Conservation (phyloP, 2,329 filamentous ascomycete genomes). For the Ceratocystis alfenasii region DNA sequence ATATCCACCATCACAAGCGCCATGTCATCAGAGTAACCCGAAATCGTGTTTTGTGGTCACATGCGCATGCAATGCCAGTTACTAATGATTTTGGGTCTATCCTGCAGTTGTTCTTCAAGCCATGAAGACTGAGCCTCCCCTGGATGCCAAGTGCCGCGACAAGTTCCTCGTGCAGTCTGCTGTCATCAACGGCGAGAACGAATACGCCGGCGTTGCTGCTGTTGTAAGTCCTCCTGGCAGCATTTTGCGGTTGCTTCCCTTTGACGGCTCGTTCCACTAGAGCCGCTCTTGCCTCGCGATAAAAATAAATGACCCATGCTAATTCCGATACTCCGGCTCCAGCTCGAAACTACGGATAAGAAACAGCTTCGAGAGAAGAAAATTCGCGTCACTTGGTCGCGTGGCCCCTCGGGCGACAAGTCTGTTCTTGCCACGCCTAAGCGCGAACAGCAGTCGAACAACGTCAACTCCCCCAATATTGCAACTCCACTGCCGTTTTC, state of each 20-base stretch:
- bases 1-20: constrained; percentile 3
- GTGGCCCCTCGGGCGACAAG: constrained; percentile 34
- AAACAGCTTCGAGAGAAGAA: constrained; percentile 78
- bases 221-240: constrained; percentile 51
- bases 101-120: constrained; percentile 77
- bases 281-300: background rate
- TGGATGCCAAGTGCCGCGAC: constrained; percentile 83
- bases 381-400: constrained; percentile 79
- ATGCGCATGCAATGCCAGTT: constrained; percentile 24
- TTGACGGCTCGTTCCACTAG: background rate
- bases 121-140: constrained; percentile 87
- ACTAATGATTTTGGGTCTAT: background rate
- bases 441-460: constrained; percentile 22
- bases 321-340: constrained; percentile 21
- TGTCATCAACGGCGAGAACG: constrained; percentile 68
- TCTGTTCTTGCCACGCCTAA: constrained; percentile 23
- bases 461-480: constrained; percentile 27
- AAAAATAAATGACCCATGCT: constrained; percentile 3
- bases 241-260: background rate
- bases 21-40: background rate
- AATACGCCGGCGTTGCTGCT: constrained; percentile 65
- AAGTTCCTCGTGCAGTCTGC: constrained; percentile 97
- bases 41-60: constrained; percentile 20
- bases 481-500: constrained; percentile 36
- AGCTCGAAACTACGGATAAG: constrained; percentile 77